Conservation (phyloP, 805 yeast genomes). For the Ogataea angusta region DNA sequence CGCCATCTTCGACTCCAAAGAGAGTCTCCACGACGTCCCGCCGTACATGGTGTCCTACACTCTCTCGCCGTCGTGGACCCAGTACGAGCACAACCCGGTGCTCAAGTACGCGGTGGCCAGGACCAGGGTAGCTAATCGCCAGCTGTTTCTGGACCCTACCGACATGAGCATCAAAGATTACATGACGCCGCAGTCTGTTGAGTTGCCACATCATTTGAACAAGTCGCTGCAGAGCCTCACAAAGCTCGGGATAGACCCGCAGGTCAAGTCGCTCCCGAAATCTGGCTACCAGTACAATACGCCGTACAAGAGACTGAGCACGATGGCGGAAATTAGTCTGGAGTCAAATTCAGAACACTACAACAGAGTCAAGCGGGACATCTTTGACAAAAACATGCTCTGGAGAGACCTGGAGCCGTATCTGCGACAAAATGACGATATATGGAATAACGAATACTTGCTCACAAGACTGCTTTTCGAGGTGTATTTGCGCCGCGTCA, state of each 20-base stretch:
- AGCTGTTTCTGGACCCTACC: slow-evolving; percentile 16
- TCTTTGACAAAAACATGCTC: slow-evolving; percentile 16
- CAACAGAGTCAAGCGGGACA: slow-evolving; percentile 13
- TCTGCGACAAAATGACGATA: slow-evolving; percentile 16
- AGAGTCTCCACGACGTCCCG: slow-evolving; percentile 15
- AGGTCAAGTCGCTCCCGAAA: slow-evolving; percentile 10
- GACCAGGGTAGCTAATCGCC: slow-evolving; percentile 7
- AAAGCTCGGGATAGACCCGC: slow-evolving; percentile 12
- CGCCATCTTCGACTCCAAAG: slow-evolving; percentile 15
- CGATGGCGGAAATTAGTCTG: slow-evolving; percentile 26
- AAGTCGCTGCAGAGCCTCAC: slow-evolving; percentile 10
- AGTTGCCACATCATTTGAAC: slow-evolving; percentile 7
- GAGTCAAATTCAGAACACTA: slow-evolving; percentile 28
- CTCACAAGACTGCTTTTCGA: slow-evolving; percentile 28
- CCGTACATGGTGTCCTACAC: slow-evolving; percentile 20
- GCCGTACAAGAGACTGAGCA: slow-evolving; percentile 20
- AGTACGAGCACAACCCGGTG: slow-evolving; percentile 22
- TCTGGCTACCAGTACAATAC: slow-evolving; percentile 4
- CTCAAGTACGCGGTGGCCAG: slow-evolving; percentile 20
- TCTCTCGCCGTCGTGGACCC: slow-evolving; percentile 11
- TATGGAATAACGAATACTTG: slow-evolving; percentile 25
- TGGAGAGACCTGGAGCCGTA: slow-evolving; percentile 19
- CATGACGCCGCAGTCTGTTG: slow-evolving; percentile 6
- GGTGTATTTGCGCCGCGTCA: slow-evolving; percentile 31
- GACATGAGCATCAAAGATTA: slow-evolving; percentile 13